Conservation (phyloP, 441 rosid genomes). For the Raphanus hybrid region DNA sequence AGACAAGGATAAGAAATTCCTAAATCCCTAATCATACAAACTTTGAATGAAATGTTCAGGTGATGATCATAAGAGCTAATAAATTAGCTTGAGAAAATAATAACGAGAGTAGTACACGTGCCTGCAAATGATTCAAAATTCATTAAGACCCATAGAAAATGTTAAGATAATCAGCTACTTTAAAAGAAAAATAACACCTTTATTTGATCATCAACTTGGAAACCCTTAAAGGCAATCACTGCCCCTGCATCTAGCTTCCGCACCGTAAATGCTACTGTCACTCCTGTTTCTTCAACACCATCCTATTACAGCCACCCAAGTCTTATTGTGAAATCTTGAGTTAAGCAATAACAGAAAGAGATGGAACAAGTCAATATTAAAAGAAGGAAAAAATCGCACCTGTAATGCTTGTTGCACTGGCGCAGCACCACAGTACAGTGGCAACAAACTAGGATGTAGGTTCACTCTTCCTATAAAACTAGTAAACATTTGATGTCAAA, state of each 20-base stretch:
- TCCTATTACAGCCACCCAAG: constrained; percentile 56
- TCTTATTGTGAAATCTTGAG: constrained; percentile 27
- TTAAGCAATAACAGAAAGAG: constrained; percentile 9
- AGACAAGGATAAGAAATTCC: no score
- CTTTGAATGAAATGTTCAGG: not conserved
- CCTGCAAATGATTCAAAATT: constrained; percentile 55
- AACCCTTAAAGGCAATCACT: constrained; percentile 62
- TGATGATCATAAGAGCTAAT: not conserved
- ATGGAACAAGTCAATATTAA: not conserved
- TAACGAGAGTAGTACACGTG: constrained; percentile 77
- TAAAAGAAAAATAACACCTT: constrained; percentile 53
- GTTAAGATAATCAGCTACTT: not conserved
- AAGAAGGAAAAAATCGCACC: constrained; percentile 44
- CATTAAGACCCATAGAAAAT: not conserved
- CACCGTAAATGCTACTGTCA: constrained; percentile 84
- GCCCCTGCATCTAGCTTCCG: constrained; percentile 94
- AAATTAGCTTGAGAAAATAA: constrained; percentile 72
- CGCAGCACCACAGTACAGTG: constrained; percentile 92
- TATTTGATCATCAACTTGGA: constrained; percentile 75
- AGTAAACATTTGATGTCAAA: not conserved
- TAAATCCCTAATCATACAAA: not conserved
- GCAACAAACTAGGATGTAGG: constrained; percentile 91
- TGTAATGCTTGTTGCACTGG: constrained; percentile 92
- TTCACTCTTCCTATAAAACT: constrained; percentile 82
- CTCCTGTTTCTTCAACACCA: constrained; percentile 90